These are phyloP conservation scores for Plantago elongata DNA, from an alignment of 257 asterid species.

Conservation along the genomic window DNA sequence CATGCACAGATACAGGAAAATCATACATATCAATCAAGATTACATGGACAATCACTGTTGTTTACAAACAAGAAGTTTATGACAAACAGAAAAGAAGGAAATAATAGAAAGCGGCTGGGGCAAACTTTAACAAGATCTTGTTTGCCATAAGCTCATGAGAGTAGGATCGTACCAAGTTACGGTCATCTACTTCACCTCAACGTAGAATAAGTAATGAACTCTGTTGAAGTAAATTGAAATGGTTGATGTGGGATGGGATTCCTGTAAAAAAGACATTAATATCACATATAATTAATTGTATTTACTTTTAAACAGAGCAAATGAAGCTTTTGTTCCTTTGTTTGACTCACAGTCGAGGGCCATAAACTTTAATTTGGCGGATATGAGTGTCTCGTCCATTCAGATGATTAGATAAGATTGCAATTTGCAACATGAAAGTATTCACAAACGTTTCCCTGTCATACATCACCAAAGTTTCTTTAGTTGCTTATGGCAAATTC, in stretches of 20 bases:
- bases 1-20: too few species aligned
- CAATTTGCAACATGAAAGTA: conserved; percentile 95
- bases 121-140: conserved; percentile 4
- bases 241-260: conserved; percentile 87
- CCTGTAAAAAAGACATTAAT: conserved; percentile 39
- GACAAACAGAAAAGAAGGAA: neutral
- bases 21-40: too few species aligned
- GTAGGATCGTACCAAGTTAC: conserved; percentile 4
- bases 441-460: conserved; percentile 91
- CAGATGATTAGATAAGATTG: conserved; percentile 76
- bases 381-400: conserved; percentile 94
- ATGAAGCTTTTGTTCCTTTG: too few species aligned
- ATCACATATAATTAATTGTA: neutral
- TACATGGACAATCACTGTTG: neutral
- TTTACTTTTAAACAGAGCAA: neutral
- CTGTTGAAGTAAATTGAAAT: conserved; percentile 82
- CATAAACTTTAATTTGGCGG: conserved; percentile 92
- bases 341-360: conserved; percentile 76
- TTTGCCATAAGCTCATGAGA: neutral
- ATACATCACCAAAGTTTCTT: conserved; percentile 20
- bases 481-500: conserved; percentile 1
- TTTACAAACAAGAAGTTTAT: conserved; percentile 3
- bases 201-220: conserved; percentile 73
- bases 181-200: conserved; percentile 48
- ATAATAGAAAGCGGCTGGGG: neutral